These are phyloP conservation scores for Podospora appendiculata DNA, from an alignment of 495 filamentous ascomycete species.

Conservation along the genomic window DNA sequence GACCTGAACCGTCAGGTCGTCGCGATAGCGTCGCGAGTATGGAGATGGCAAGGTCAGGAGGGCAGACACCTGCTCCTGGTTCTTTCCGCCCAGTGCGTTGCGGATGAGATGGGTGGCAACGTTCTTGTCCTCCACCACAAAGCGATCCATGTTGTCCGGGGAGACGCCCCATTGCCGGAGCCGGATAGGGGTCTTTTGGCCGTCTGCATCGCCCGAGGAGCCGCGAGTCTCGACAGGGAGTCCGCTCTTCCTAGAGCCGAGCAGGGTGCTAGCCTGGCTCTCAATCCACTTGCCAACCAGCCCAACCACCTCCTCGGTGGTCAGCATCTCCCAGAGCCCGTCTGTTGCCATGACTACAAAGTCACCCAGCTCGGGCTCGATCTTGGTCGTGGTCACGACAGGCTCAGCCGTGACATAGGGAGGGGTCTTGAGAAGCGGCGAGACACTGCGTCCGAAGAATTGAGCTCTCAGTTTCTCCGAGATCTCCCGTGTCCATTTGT, in stretches of 20 bases:
- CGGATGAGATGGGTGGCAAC: constrained; percentile 91
- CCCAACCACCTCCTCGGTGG: constrained; percentile 95
- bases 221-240: constrained; percentile 49
- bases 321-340: constrained; percentile 98
- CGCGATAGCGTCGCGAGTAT: constrained; percentile 82
- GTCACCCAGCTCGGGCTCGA: constrained; percentile 83
- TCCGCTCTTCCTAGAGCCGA: constrained; percentile 19
- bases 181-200: constrained; percentile 69
- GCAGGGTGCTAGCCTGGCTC: constrained; percentile 41
- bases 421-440: constrained; percentile 71
- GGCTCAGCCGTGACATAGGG: constrained; percentile 98
- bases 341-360: constrained; percentile 97
- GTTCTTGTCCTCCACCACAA: constrained; percentile 93
- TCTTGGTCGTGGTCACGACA: constrained; percentile 87
- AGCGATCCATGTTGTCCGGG: constrained; percentile 60
- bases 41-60: constrained; percentile 87
- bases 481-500: constrained; percentile 87
- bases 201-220: constrained; percentile 28
- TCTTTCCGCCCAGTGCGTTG: constrained; percentile 90
- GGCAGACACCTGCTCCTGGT: constrained; percentile 90
- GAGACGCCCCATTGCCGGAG: constrained; percentile 77
- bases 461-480: constrained; percentile 70
- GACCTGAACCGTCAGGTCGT: constrained; percentile 95
- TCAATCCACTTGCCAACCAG: constrained; percentile 97
- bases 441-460: constrained; percentile 77